phyloP scores from a whole-genome alignment of 73 alveolate species.

The Breviolum minutum region DNA sequence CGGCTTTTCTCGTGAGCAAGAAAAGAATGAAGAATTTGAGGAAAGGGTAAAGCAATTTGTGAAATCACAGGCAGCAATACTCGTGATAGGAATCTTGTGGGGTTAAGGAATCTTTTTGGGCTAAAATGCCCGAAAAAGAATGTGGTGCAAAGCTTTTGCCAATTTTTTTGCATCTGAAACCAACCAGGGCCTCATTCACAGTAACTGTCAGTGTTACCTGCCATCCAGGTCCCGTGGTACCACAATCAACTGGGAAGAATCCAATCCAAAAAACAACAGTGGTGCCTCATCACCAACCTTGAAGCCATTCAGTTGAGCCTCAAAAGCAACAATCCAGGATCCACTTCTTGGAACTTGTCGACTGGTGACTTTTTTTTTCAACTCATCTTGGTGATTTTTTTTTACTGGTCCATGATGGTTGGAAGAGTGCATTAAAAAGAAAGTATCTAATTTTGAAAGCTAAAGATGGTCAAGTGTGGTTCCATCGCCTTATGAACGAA shows the following conservation, averaged over 20 bases:
- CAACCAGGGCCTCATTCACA: constrained; percentile 50
- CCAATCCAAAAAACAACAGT: background rate
- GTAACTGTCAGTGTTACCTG: constrained; percentile 87
- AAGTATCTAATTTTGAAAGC: background rate
- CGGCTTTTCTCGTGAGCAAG: too few species aligned
- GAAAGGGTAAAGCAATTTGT: too few species aligned
- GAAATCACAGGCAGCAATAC: too few species aligned
- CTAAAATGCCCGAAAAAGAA: too few species aligned
- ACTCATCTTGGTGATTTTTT: too few species aligned
- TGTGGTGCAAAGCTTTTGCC: too few species aligned
- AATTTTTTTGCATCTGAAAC: too few species aligned
- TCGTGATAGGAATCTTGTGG: too few species aligned
- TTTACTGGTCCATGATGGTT: too few species aligned
- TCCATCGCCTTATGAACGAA: constrained; percentile 66
- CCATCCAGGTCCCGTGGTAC: background rate
- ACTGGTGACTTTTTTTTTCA: too few species aligned
- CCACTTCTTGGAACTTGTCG: too few species aligned
- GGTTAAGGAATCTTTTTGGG: too few species aligned
- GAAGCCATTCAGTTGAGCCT: constrained; percentile 88
- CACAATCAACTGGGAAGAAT: background rate
- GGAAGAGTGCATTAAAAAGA: background rate
- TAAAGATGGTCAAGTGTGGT: background rate
- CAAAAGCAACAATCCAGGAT: background rate
- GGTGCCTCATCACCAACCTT: constrained; percentile 85
- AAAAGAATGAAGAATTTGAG: background rate